A percentile compares a stretch with the other conserved stretches of the same genome.
Conservation (phyloP, 352 stramenopile genomes). For the Thraustochytrium sp. region DNA sequence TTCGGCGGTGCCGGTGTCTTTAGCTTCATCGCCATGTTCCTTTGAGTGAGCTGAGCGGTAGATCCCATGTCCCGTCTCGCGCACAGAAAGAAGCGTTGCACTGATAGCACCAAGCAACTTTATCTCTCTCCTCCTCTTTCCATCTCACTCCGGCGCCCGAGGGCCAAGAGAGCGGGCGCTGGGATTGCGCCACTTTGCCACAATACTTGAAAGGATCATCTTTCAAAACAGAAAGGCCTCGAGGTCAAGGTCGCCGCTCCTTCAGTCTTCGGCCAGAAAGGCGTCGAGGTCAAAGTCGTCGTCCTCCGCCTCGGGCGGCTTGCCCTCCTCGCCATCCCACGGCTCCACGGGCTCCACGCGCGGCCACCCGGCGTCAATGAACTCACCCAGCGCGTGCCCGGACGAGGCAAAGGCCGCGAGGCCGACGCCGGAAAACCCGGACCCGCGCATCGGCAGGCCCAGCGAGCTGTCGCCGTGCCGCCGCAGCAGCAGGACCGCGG, state of each 20-base stretch:
- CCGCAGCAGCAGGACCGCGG: constrained; percentile 75
- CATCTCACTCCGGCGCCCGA: no score
- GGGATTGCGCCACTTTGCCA: no score
- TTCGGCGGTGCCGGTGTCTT: constrained; percentile 57
- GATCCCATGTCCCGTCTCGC: no score
- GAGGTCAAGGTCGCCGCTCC: neutral
- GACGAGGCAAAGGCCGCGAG: constrained; percentile 17
- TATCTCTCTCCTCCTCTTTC: no score
- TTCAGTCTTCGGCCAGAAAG: constrained; percentile 70
- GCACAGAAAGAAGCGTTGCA: no score
- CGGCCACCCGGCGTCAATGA: constrained; percentile 22
- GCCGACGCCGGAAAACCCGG: neutral
- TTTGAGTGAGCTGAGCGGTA: no score
- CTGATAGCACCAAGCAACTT: no score
- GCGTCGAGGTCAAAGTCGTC: constrained; percentile 70
- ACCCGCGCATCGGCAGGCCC: constrained; percentile 28
- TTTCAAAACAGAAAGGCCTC: no score
- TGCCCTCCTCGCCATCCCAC: constrained; percentile 73
- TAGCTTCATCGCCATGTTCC: constrained; percentile 52
- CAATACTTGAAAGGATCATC: no score
- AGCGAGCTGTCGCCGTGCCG: constrained; percentile 69
- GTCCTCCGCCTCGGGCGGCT: constrained; percentile 62
- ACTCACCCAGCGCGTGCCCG: neutral
- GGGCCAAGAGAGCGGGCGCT: no score
- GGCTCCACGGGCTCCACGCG: constrained; percentile 59